phyloP scores from a whole-genome alignment of 345 rosid species.

The Eucalyptus sp. region DNA sequence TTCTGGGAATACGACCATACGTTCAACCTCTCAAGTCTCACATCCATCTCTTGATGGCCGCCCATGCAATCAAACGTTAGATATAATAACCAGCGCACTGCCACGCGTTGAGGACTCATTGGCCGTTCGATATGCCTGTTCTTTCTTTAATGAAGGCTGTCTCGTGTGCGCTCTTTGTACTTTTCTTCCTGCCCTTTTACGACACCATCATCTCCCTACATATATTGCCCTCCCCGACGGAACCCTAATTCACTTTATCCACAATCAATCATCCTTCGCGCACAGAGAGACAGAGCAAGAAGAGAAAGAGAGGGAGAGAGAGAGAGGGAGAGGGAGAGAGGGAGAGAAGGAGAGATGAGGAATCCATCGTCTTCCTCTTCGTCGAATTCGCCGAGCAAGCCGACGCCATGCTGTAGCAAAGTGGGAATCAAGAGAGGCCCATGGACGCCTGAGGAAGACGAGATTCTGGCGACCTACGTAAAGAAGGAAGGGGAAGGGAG shows the following conservation, averaged over 20 bases:
- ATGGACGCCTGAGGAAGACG: constrained; percentile 82
- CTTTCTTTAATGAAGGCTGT: not conserved
- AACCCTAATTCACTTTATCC: not conserved
- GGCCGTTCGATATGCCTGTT: not conserved
- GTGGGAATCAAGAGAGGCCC: constrained; percentile 74
- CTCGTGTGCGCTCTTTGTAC: not conserved
- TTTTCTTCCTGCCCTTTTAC: not conserved
- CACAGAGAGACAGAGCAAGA: not conserved
- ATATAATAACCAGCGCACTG: not conserved
- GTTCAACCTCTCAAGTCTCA: not conserved
- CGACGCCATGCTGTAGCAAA: constrained; percentile 55
- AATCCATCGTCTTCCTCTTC: not conserved
- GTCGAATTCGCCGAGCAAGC: not conserved
- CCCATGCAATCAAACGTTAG: not conserved
- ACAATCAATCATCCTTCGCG: not conserved
- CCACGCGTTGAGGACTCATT: not conserved
- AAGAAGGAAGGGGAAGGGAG: constrained; percentile 70
- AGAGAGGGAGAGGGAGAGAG: not conserved
- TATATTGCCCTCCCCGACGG: not conserved
- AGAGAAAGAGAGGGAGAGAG: not conserved
- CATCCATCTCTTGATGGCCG: not conserved
- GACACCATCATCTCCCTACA: not conserved
- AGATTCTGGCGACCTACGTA: constrained; percentile 38
- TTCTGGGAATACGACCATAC: not conserved
- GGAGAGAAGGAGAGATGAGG: not conserved